These are phyloP conservation scores for Cucurbita ficifolia DNA, from an alignment of 306 rosid genomes.

Conservation along the genomic window DNA sequence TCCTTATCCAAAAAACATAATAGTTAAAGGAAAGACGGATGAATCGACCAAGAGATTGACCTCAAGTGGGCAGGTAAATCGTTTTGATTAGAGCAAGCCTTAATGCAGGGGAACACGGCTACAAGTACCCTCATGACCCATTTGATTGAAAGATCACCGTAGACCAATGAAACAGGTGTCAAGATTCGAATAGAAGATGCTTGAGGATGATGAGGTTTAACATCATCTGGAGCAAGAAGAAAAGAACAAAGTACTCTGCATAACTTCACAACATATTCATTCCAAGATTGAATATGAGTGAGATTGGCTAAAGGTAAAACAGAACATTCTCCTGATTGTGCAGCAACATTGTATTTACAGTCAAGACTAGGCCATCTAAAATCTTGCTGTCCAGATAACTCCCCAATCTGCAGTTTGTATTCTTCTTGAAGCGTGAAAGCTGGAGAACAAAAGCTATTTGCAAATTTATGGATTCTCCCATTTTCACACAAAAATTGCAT, in stretches of 20 bases:
- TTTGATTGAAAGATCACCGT: constrained; percentile 60
- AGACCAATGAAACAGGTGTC: constrained; percentile 42
- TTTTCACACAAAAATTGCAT: constrained; percentile 86
- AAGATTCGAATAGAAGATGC: constrained; percentile 41
- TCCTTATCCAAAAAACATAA: not conserved
- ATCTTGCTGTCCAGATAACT: constrained; percentile 22
- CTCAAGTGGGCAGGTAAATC: constrained; percentile 61
- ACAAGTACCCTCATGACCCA: constrained; percentile 75
- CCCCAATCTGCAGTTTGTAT: constrained; percentile 31
- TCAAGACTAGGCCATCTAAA: constrained; percentile 23
- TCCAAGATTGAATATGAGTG: constrained; percentile 54
- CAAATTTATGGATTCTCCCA: constrained; percentile 89
- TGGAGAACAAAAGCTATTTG: constrained; percentile 90
- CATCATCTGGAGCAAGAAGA: constrained; percentile 47
- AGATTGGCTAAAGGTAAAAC: constrained; percentile 21
- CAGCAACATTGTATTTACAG: constrained; percentile 19
- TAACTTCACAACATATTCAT: constrained; percentile 49
- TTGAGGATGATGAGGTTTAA: constrained; percentile 36
- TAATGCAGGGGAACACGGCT: constrained; percentile 71
- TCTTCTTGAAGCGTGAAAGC: constrained; percentile 89
- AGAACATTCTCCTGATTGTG: constrained; percentile 22
- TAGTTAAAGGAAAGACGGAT: not conserved
- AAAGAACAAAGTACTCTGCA: constrained; percentile 76
- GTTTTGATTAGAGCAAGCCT: constrained; percentile 72
- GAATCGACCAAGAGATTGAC: constrained; percentile 26